Evolutionary conservation across 73 alveolate genomes (phyloP).

Genomic region (Stentor roeselii): DNA sequence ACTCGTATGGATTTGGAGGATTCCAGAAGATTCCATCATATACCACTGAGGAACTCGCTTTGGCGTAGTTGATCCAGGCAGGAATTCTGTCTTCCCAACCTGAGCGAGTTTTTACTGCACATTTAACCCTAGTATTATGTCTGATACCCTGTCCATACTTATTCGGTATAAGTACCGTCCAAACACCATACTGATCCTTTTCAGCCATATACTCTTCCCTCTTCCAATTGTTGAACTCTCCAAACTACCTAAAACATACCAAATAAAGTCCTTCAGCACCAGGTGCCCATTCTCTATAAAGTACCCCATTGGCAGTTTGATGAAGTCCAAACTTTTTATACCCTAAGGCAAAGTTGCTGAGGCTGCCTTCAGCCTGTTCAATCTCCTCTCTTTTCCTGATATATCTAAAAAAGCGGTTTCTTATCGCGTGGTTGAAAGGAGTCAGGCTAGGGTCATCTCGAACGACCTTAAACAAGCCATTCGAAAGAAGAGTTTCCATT

Average conservation of each 20-base stretch:
- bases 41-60: background rate
- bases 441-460: background rate
- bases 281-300: constrained; percentile 24
- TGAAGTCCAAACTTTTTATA: background rate
- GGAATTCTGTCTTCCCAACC: constrained; percentile 59
- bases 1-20: constrained; percentile 50
- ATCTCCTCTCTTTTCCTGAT: background rate
- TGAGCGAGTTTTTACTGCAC: constrained; percentile 42
- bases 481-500: background rate
- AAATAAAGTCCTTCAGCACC: background rate
- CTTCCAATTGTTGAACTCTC: constrained; percentile 66
- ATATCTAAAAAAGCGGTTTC: background rate
- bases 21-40: constrained; percentile 10
- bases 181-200: constrained; percentile 49
- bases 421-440: background rate
- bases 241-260: constrained; percentile 36
- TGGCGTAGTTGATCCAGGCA: constrained; percentile 45
- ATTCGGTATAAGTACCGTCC: constrained; percentile 35
- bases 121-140: constrained; percentile 44
- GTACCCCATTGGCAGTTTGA: background rate
- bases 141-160: constrained; percentile 26
- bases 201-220: constrained; percentile 38
- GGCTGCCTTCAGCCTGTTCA: background rate
- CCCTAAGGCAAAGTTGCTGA: constrained; percentile 10
- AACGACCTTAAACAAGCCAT: background rate